Base-by-base conservation (phyloP, 192 early-diverging fungal species). In the Backusella morwellensis region DNA sequence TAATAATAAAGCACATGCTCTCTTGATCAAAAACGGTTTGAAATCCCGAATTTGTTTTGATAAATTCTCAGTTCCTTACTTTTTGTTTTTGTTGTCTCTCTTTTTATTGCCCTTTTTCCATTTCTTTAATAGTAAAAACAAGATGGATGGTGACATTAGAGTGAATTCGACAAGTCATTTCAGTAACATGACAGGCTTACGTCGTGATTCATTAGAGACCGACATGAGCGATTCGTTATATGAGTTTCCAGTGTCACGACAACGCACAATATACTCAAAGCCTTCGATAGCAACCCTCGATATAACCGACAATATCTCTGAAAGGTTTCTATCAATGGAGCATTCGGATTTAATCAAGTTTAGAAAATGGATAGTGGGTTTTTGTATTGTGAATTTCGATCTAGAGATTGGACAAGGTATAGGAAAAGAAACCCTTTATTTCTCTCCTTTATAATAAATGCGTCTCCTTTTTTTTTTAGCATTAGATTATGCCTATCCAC, bases 361-460 rank as follows among this genome's bases (percentile, higher is more conserved):
- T 75, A 82, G 88, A 21, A 86, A 89, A 69, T 94, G 93, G 93
- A 84, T 92, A 54, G 76, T 93, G 32, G 88, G 91, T 75, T 93
- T 94, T 81, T 92, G 90, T 63, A 84, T 90, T 23, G 92, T 94
- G 56, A 90, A 94, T 79, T 94, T 94, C 86, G 93, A 94, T 84
- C 86, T 91, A 29, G 93, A 94, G 83, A 90, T 92, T 63, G 93
- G 93, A 59, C 93, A 90, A 85, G 87, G 87, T 85, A 85, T 79
- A 77, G 74, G 14, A 17, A 14, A 32, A 44, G 3, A 26, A 70
- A 29, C 41, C 70, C 70, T 50, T 21, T 69, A 15, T 21, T 40
- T 21, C 19, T 23, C n/a, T 38, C 35, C 68, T 38, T 69, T 38
- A 36, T 38, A 69, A 40, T 21, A 21, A 35, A 69, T 15, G 12